Evolutionary conservation across 805 yeast genomes (phyloP), one percentile per base, ranked within the genome.

Genomic region (Starmerella potacharoeniae): DNA sequence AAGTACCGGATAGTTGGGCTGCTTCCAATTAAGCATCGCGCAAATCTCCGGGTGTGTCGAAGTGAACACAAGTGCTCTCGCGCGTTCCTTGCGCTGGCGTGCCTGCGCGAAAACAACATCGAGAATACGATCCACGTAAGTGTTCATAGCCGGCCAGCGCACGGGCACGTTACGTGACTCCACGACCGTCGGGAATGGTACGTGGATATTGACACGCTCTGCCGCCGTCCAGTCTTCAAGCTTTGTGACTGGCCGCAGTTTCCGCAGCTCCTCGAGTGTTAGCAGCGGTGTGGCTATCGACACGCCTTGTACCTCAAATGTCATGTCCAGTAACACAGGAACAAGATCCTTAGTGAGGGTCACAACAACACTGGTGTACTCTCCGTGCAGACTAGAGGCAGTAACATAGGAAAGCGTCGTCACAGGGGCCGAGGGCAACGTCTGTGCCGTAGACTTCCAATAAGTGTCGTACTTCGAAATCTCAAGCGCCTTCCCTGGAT

Each of bases 1-100:
- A 60, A 93, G 82, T 0, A 93, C 97, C 0, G 98, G 97, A 70
- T 84, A 93, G 68, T 91, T 91, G 13, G 98, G 97, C 70, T 93
- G 98, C 69, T 93, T 93, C 98, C 98, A 93, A 70, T 93, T 93
- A 62, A 93, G 71, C 47, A 88, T 85, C 10, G 95, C 87, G 70
- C 97, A 93, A n/a, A 89, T 87, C 47, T 82, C 79, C 36, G 96
- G 85, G 68, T 89, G 88, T 54, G 85, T 79, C 0, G 96, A 87
- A 11, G 95, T 80, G 69, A 93, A 86, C 9, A 91, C 82, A 44
- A 93, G 72, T 0, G 95, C 81, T 30, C 68, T 71, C 62, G 63
- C 58, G 22, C 37, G 37, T 8, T 50, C 31, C 40, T 48, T 37
- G 30, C 59, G 57, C 36, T 66, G 65, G 37, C 83, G 78, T 31